phyloP scores from a whole-genome alignment of 257 asterid genomes.

The Solanum gracilifrons region DNA sequence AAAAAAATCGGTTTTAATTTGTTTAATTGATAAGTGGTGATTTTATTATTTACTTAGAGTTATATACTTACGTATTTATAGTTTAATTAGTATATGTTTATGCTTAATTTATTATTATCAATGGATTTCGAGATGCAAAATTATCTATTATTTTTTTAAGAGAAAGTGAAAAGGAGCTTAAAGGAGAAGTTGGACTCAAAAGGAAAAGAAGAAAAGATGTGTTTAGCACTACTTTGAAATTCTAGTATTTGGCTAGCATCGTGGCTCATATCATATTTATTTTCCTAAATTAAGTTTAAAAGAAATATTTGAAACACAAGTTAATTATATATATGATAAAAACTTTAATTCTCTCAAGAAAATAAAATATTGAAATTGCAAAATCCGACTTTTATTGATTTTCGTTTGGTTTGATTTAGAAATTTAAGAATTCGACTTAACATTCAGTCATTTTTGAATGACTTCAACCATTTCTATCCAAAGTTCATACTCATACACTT shows the following conservation, averaged over 20 bases:
- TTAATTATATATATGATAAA: background rate
- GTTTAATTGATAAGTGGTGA: background rate
- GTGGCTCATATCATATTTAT: background rate
- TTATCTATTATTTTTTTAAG: too few relatives aligned
- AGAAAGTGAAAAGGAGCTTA: too few relatives aligned
- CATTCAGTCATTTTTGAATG: background rate
- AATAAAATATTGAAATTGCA: too few relatives aligned
- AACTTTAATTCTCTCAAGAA: rapidly evolving
- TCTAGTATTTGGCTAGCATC: background rate
- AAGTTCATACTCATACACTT: background rate
- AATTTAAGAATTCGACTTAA: too few relatives aligned
- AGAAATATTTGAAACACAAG: too few relatives aligned
- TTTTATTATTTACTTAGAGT: background rate
- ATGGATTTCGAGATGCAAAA: background rate
- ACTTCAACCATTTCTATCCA: background rate
- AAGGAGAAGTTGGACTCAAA: background rate
- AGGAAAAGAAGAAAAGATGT: background rate
- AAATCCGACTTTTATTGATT: too few relatives aligned
- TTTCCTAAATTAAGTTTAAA: too few relatives aligned
- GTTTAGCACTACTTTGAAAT: background rate
- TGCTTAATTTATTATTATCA: background rate
- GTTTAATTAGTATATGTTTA: too few relatives aligned
- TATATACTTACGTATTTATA: background rate
- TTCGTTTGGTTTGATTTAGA: background rate
- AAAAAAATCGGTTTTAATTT: too few relatives aligned